Base-by-base conservation (phyloP, 768 basidiomycete genomes). In the Panaeolus cyanescens region DNA sequence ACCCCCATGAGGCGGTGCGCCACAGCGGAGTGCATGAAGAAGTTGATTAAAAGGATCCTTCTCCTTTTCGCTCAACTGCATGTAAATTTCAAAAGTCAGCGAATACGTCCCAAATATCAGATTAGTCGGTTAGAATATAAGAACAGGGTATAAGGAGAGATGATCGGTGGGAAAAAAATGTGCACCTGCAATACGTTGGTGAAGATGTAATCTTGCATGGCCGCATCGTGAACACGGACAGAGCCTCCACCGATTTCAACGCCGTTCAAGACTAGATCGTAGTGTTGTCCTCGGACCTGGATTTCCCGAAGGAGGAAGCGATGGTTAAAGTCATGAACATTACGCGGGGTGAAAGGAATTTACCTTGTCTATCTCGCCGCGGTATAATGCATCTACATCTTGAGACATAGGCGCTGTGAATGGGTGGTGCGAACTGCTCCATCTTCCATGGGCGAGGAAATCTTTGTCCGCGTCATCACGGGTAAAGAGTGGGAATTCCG, bases 371-470 rank as follows among this genome's bases (percentile, higher is more conserved):
- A 90, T 76, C 66, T 86, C 80, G 34, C 92, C 93, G 39, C 77
- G 77, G 69, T 90, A 89, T 76, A 98, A 80, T 34, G 85, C 83
- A 50, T 86, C 80, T 25, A 96, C 81, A 73, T 98, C 96, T 73
- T 96, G 85, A 82, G 82, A 91, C 87, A 96, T 92, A 20, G 96
- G 96, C 8, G 96, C 95, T 12, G 96, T 98, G 75, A 98, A 98
- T 2, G 96, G 96, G 74, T 98, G 96, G 69, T 98, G 96, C 3
- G 93, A 88, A 64, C 91, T 92, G 65, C 92, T 91, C 92, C 93
- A 96, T 68, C 95, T 82, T 31, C 95, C 95, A 59, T 87, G 83
- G 3, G 94, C 91, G 31, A 95, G 75, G 70, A 89, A 85, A 34
- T 92, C 88, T 76, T 97, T 97, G 78, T 97, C 95, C 59, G 82